Evolutionary conservation across 129 eudicot species (phyloP), one percentile per base, ranked within the genome.

Genomic region (Daucus carota): DNA sequence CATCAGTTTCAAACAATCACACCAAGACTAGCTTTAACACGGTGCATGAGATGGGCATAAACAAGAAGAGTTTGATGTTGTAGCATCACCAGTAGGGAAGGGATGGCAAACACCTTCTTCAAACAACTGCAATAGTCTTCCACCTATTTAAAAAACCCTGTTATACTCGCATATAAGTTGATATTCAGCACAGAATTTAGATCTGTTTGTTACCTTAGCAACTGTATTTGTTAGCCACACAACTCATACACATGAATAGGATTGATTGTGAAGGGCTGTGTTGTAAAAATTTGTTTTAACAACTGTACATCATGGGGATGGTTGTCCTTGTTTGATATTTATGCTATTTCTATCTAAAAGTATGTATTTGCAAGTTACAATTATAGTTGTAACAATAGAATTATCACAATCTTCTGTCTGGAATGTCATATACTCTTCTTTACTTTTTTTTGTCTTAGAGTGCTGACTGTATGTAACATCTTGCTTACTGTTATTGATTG

Each of bases 181-280:
- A 57, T 57, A 57, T 57, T 14, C 22, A 9, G 32, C 65, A 57
- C 6, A 26, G 31, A 10, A 7, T 18, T 2, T 8, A 57, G 65
- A 57, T 63, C 38, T 29, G 22, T 31, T 29, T 63, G 22, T 63
- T 31, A 14, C 14, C 18, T 0, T 63, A 63, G 8, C 22, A 9
- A 63, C 70, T 63, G 70, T 63, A 32, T 63, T 29, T 29, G 70
- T 63, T 60, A 15, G 40, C 70, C 34, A 63, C 40, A 63, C 29
- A 63, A 63, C 9, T 29, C 14, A 22, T 50, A 24, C 65, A 57
- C 3, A n/a, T 57, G 8, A 45, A 45, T 14, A 45, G 48, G 48
- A 13, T 45, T 45, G 48, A 3, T 6, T 40, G 48, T 45, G 16
- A 45, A 45, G 48, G 48, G 18, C 14, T 24, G 31, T 9, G 24